Base-by-base conservation (phyloP, 345 rosid species). In the Physaria fendleri region DNA sequence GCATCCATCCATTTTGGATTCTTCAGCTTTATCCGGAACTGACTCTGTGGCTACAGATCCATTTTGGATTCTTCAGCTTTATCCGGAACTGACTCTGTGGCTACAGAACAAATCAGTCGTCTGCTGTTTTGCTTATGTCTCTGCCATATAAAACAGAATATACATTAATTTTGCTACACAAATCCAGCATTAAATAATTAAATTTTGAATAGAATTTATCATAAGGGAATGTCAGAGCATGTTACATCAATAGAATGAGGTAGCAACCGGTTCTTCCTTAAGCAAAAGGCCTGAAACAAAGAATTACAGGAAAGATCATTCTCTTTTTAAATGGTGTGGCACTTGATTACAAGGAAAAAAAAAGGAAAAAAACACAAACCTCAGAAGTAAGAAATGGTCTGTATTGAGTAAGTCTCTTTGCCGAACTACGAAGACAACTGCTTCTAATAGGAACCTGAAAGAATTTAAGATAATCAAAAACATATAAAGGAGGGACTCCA, bases 31-130 rank as follows among this genome's bases (percentile, higher is more conserved):
- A 63, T 89, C 83, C 13, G 80, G 85, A 51, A 74, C 57, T 46
- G 85, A 56, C 51, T 80, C 83, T 11, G 90, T 78, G 56, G 93
- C 85, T 49, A 84, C 86, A 5, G 93, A n/a, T n/a, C n/a, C 99
- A 94, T 94, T 60, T 77, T 72, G 16, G 90, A 68, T 71, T 83
- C 90, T 68, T 82, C 88, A 29, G 49, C 70, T 71, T 75, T 63
- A 63, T 89, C 83, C 13, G 80, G 85, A 51, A 74, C 57, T 46
- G 85, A 56, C 51, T 80, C 83, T 11, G 90, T 78, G 56, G 93
- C 85, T 49, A 84, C 86, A 5, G 93, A 87, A 78, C 97, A 90
- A 78, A 78, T 74, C 41, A 82, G 55, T 74, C 82, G 84, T 72
- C 71, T 65, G 47, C 77, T 71, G 16, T 20, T 39, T 64, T 69